Percentiles rank a stretch among this genome's conserved stretches.
Evolutionary conservation across 495 filamentous ascomycete species (phyloP).

Genomic region (Chaetomium fimeti): DNA sequence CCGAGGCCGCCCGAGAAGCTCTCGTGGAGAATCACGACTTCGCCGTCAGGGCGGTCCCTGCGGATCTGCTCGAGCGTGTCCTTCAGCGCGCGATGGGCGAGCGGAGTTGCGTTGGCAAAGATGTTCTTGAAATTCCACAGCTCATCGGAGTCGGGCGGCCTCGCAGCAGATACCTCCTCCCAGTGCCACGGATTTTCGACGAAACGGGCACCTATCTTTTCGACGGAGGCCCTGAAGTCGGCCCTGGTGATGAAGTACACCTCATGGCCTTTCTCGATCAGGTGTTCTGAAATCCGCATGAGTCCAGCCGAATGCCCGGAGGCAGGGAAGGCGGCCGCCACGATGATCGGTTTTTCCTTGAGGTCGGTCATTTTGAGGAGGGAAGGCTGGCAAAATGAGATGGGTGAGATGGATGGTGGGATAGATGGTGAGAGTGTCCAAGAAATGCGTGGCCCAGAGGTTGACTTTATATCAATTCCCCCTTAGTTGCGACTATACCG

Average conservation of each 20-base stretch:
- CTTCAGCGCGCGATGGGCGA: constrained; percentile 27
- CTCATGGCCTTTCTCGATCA: constrained; percentile 34
- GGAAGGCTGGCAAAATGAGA: not conserved
- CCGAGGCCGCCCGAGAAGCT: constrained; percentile 30
- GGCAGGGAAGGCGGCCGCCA: constrained; percentile 14
- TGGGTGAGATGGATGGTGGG: not conserved
- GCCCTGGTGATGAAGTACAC: constrained; percentile 35
- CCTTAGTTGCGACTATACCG: too few relatives aligned
- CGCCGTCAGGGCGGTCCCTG: constrained; percentile 23
- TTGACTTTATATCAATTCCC: too few relatives aligned
- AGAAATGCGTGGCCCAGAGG: too few relatives aligned
- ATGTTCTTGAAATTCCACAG: constrained; percentile 15
- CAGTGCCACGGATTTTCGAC: constrained; percentile 18
- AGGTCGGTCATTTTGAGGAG: not conserved
- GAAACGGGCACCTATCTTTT: constrained; percentile 16
- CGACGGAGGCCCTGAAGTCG: constrained; percentile 29
- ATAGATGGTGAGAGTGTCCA: not conserved
- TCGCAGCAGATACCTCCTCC: not conserved
- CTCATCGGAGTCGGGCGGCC: not conserved
- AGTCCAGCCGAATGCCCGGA: constrained; percentile 22
- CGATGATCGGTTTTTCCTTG: constrained; percentile 30
- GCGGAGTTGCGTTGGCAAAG: constrained; percentile 24
- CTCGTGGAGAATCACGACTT: constrained; percentile 37
- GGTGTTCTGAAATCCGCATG: constrained; percentile 24
- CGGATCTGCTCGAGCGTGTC: constrained; percentile 30